Evolutionary conservation across 176 grass and related monocot species (phyloP).

Genomic region (barley (Hordeum vulgare)): DNA sequence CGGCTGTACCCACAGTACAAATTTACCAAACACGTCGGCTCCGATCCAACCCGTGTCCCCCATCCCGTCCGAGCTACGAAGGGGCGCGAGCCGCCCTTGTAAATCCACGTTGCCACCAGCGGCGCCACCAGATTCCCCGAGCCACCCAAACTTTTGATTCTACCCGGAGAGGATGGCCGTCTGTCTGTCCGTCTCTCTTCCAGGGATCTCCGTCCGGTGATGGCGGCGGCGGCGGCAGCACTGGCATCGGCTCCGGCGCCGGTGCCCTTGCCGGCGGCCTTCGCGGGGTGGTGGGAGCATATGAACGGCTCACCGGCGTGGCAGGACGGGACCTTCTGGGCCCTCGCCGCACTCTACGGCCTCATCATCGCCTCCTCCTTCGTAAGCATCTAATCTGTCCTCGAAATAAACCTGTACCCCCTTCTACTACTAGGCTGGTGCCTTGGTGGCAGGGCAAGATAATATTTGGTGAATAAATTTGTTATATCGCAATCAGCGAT

Average conservation of each 20-base stretch:
- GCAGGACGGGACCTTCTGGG: conserved; percentile 64
- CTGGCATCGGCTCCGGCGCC: not conserved
- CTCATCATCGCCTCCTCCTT: conserved; percentile 56
- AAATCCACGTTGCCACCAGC: conserved; percentile 29
- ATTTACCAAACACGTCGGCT: too few relatives aligned
- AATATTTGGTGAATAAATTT: too few relatives aligned
- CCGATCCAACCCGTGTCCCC: too few relatives aligned
- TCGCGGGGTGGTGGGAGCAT: conserved; percentile 56
- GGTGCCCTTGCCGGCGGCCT: conserved; percentile 1
- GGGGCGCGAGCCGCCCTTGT: too few relatives aligned
- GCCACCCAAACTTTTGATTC: not conserved
- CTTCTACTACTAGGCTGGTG: not conserved
- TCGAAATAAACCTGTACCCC: not conserved
- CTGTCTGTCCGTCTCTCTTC: not conserved
- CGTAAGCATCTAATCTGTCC: conserved; percentile 27
- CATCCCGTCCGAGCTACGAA: too few relatives aligned
- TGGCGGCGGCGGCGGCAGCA: conserved; percentile 20
- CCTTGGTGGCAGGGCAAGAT: too few relatives aligned
- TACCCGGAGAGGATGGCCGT: not conserved
- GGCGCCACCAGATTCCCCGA: not conserved
- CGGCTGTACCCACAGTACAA: too few relatives aligned
- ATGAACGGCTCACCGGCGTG: conserved; percentile 56
- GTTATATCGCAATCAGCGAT: too few relatives aligned
- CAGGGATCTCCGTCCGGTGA: not conserved
- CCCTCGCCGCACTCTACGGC: conserved; percentile 65